Conservation (phyloP, 139 green algal species). For the Tetradesmus lagerheimii region DNA sequence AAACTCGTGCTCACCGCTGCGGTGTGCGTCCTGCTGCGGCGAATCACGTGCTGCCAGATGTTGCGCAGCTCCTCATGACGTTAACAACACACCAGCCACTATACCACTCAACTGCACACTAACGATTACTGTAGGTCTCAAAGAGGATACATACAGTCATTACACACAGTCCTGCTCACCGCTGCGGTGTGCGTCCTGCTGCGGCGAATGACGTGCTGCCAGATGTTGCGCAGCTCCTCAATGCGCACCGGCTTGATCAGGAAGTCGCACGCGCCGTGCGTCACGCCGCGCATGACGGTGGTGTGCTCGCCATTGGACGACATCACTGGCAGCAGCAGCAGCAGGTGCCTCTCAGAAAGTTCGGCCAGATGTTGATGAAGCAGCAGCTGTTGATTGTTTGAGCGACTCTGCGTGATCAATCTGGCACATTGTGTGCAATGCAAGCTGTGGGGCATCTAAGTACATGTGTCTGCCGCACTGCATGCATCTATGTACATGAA, state of each 20-base stretch:
- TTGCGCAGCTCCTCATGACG: slow-evolving; percentile 97
- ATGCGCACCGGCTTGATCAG: slow-evolving; percentile 98
- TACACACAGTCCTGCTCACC: too few relatives aligned
- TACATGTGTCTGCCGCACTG: neutral
- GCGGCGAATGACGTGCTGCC: slow-evolving; percentile 96
- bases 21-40: slow-evolving; percentile 54
- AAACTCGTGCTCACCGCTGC: neutral
- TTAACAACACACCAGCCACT: too few relatives aligned
- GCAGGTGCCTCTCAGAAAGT: neutral
- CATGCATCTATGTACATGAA: too few relatives aligned
- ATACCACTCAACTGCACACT: too few relatives aligned
- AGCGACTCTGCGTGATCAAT: too few relatives aligned
- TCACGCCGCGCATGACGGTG: slow-evolving; percentile 94
- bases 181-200: slow-evolving; percentile 4
- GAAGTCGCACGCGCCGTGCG: slow-evolving; percentile 96
- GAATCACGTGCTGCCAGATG: slow-evolving; percentile 98
- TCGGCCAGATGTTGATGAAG: neutral
- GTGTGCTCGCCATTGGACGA: slow-evolving; percentile 91
- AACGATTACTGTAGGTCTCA: too few relatives aligned
- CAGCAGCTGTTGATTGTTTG: neutral
- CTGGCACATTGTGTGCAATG: too few relatives aligned
- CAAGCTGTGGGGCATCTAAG: too few relatives aligned
- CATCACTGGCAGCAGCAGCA: slow-evolving; percentile 89
- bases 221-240: slow-evolving; percentile 97
- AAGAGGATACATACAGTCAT: too few relatives aligned